Evolutionary conservation across 208 protist species (phyloP).

Genomic region (Trypanosoma vivax): DNA sequence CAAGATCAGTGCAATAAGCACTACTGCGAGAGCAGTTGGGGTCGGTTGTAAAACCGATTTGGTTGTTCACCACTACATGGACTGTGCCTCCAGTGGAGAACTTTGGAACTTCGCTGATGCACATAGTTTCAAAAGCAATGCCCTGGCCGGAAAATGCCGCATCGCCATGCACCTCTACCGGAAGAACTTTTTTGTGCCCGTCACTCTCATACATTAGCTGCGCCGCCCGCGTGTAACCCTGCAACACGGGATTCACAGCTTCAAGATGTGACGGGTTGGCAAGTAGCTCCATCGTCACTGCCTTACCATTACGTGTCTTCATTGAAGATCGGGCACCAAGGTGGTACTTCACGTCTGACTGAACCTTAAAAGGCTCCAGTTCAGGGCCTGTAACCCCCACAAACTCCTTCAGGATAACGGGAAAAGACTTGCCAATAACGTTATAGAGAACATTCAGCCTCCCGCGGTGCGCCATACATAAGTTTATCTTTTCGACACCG

Average conservation of each 20-base stretch:
- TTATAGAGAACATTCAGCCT: conserved; percentile 96
- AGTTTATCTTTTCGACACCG: conserved; percentile 91
- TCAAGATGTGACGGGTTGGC: conserved; percentile 99
- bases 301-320: conserved; percentile 65
- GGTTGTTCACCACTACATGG: conserved; percentile 99
- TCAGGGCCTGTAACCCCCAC: conserved; percentile 59
- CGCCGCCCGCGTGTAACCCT: conserved; percentile 95
- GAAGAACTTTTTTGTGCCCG: conserved; percentile 59
- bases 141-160: conserved; percentile 97
- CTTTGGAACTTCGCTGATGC: conserved; percentile 87
- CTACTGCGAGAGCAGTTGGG: conserved; percentile 93
- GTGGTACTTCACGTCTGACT: conserved; percentile 99
- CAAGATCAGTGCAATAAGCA: conserved; percentile 97
- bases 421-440: conserved; percentile 95
- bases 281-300: conserved; percentile 93
- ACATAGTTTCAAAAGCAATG: conserved; percentile 96
- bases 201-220: conserved; percentile 74
- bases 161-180: conserved; percentile 97
- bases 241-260: conserved; percentile 97
- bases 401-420: conserved; percentile 90
- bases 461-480: conserved; percentile 98
- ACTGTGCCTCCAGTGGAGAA: conserved; percentile 96
- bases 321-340: conserved; percentile 87
- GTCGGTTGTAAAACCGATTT: conserved; percentile 99
- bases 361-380: conserved; percentile 88